These are phyloP conservation scores for Fusarium staphyleae DNA, from an alignment of 2,329 filamentous ascomycete genomes.

Conservation along the genomic window DNA sequence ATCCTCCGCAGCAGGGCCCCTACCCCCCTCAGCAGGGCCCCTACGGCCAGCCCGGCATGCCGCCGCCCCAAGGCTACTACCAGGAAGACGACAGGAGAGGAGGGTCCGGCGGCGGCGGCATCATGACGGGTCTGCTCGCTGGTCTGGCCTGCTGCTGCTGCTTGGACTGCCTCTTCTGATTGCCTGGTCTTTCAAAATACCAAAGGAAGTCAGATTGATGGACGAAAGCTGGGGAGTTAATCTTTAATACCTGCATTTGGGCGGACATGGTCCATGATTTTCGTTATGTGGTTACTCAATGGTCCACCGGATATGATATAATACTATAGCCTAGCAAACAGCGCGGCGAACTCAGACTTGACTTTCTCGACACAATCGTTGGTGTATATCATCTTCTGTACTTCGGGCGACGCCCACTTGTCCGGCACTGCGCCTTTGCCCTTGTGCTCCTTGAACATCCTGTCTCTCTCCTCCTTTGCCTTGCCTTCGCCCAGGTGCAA, in stretches of 20 bases:
- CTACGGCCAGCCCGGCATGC: slow-evolving; percentile 45
- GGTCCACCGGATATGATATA: slow-evolving; percentile 5
- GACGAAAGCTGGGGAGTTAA: no score
- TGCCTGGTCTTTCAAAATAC: background rate
- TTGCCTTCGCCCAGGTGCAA: slow-evolving; percentile 66
- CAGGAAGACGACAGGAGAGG: slow-evolving; percentile 42
- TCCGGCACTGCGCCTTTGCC: slow-evolving; percentile 63
- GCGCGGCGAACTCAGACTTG: slow-evolving; percentile 34
- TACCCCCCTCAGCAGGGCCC: slow-evolving; percentile 49
- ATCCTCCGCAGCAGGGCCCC: slow-evolving; percentile 45
- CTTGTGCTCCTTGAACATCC: slow-evolving; percentile 60
- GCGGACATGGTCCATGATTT: no score
- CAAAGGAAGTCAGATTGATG: no score
- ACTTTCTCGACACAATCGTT: slow-evolving; percentile 65
- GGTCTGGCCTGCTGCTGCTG: slow-evolving; percentile 66
- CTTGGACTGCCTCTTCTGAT: slow-evolving; percentile 63
- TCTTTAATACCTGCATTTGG: no score
- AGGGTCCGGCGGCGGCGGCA: slow-evolving; percentile 44
- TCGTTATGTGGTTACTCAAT: no score
- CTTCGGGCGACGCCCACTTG: slow-evolving; percentile 75
- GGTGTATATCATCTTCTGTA: slow-evolving; percentile 71
- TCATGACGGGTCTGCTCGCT: slow-evolving; percentile 57
- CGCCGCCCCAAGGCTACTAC: slow-evolving; percentile 49
- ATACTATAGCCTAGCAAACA: slow-evolving; percentile 30
- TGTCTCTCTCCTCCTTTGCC: slow-evolving; percentile 65